Evolutionary conservation across 805 yeast genomes (phyloP), one percentile per base, ranked within the genome.

Genomic region (Schwanniomyces sp.): DNA sequence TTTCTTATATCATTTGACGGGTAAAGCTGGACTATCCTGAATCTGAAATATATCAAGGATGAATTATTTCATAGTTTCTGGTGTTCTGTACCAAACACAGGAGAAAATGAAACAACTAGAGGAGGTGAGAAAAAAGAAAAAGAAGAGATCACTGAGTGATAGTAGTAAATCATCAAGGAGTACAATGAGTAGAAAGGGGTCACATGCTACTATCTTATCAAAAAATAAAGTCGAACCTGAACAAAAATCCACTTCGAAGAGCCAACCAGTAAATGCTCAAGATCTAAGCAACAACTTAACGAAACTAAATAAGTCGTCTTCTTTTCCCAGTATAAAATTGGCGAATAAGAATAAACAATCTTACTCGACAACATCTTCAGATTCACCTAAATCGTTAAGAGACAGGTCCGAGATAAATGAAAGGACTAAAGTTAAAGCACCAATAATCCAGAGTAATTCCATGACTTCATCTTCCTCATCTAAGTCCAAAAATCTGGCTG

Each of bases 81-180:
- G 71, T 17, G 66, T 70, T 47, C 69, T 67, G 61, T 72, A 67
- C 49, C 77, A 72, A 54, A 70, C 71, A 25, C 66, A 69, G 47
- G 74, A 72, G 51, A 70, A 71, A 50, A 44, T 70, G 36, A 61
- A 63, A 37, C 53, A 64, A 27, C 45, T 39, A 17, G 27, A 37
- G 7, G 27, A 48, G 37, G 50, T 52, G 28, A 11, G 32, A n/a
- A 44, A 50, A 32, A 44, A 47, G 36, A 47, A 52, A 34, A 44
- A 44, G 38, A 24, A 26, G 6, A 37, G 16, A 16, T 32, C 36
- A 16, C 36, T 32, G 36, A 32, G 36, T 32, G 36, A 32, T 5
- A 32, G 36, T 32, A 32, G 36, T 18, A 32, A 32, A 10, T 32
- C 34, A 29, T 29, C 36, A 16, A 14, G 36, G 17, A 32, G 21